Conservation (phyloP, 2,329 filamentous ascomycete genomes). For the Colletotrichum australisinense region DNA sequence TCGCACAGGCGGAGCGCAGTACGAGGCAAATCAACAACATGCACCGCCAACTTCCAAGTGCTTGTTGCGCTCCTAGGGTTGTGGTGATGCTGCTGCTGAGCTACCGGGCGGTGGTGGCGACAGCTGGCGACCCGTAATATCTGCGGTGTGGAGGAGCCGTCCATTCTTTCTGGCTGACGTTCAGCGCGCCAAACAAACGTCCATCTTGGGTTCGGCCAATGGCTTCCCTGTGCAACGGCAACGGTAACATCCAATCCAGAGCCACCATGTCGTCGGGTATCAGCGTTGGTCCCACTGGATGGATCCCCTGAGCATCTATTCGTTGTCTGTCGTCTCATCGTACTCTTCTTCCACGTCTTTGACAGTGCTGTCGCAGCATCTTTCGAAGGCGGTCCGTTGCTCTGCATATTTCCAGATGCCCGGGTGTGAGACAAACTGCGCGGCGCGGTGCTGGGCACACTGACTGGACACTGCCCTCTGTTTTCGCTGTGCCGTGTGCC, state of each 20-base stretch:
- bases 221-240: constrained; percentile 16
- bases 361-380: background rate
- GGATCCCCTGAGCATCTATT: background rate
- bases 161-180: constrained; percentile 4
- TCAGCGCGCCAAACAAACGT: constrained; percentile 5
- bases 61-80: constrained; percentile 13
- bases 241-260: constrained; percentile 14
- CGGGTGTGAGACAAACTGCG: constrained; percentile 25
- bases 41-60: constrained; percentile 1
- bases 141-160: constrained; percentile 13
- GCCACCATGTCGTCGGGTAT: constrained; percentile 15
- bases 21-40: constrained; percentile 7
- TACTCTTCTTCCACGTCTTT: constrained; percentile 1
- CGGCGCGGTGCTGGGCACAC: constrained; percentile 23
- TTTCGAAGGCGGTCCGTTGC: constrained; percentile 12
- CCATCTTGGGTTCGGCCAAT: constrained; percentile 12
- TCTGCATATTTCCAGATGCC: constrained; percentile 14
- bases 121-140: constrained; percentile 30
- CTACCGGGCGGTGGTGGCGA: constrained; percentile 7
- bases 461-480: constrained; percentile 12
- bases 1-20: constrained; percentile 19
- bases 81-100: background rate
- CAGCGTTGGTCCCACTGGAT: background rate
- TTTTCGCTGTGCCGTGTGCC: constrained; percentile 2
- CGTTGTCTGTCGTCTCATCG: background rate